A percentile compares a stretch with the other conserved stretches of the same genome.
Conservation (phyloP, 1,284 basidiomycete genomes). For the Naganishia liquefaciens region DNA sequence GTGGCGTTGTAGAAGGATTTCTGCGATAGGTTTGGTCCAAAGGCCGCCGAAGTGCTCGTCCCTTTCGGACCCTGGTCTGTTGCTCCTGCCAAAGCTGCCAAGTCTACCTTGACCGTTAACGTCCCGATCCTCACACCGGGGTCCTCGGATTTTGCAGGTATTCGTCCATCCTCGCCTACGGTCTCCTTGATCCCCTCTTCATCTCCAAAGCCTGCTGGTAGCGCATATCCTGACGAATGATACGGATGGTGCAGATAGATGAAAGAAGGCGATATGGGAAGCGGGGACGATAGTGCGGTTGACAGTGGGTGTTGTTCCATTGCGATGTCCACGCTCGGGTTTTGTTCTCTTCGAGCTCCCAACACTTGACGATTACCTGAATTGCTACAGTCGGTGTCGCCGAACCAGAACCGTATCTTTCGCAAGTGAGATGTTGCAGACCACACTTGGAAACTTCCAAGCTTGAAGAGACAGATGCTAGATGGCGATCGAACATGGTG, state of each 20-base stretch:
- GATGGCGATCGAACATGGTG: slow-evolving; percentile 16
- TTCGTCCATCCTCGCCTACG: background rate
- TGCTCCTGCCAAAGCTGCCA: background rate
- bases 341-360: background rate
- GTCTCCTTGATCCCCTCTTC: background rate
- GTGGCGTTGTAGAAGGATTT: slow-evolving; percentile 26
- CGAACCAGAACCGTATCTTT: no score
- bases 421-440: background rate
- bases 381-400: background rate
- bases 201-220: slow-evolving; percentile 1
- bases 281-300: slow-evolving; percentile 57
- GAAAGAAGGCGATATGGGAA: slow-evolving; percentile 64
- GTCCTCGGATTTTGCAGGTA: background rate
- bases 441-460: background rate
- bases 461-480: slow-evolving; percentile 3
- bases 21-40: background rate
- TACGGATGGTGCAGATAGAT: slow-evolving; percentile 68
- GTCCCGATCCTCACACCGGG: background rate
- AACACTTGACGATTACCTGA: background rate
- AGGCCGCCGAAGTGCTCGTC: background rate
- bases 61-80: background rate
- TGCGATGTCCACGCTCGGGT: background rate
- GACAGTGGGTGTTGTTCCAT: slow-evolving; percentile 30
- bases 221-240: slow-evolving; percentile 52
- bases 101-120: slow-evolving; percentile 1